Evolutionary conservation across 331 rosid species (phyloP).

Genomic region (Acacia concinna): DNA sequence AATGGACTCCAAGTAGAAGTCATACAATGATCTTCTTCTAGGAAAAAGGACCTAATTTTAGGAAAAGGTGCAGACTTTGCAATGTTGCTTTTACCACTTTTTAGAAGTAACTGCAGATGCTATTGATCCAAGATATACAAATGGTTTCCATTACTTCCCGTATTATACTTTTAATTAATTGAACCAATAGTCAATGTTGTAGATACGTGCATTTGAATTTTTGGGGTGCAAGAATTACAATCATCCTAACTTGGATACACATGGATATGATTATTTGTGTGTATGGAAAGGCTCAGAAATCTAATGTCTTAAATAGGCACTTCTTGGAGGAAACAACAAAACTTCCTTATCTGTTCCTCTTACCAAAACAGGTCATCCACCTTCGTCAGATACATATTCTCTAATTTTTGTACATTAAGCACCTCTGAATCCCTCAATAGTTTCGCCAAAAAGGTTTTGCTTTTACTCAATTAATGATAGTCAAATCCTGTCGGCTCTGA

Average conservation of each 20-base stretch:
- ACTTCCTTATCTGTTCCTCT: constrained; percentile 15
- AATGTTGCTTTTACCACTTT: background rate
- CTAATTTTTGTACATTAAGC: background rate
- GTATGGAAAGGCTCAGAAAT: background rate
- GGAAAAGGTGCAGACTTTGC: background rate
- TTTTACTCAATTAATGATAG: background rate
- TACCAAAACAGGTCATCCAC: background rate
- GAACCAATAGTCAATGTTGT: background rate
- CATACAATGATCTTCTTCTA: background rate
- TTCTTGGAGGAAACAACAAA: background rate
- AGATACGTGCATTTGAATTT: background rate
- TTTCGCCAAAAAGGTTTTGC: background rate
- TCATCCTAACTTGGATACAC: background rate
- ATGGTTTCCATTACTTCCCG: background rate
- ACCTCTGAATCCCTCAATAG: background rate
- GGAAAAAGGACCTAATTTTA: background rate
- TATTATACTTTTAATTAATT: background rate
- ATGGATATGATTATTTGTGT: background rate
- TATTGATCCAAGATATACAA: background rate
- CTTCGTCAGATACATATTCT: background rate
- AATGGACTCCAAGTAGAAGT: background rate
- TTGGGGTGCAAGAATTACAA: background rate
- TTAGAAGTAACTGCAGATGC: constrained; percentile 3
- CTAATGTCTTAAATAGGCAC: background rate
- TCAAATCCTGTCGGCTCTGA: background rate